Percentiles rank a stretch among this genome's conserved stretches.
These are phyloP conservation scores for Colletotrichum horii DNA, from an alignment of 2,329 filamentous ascomycete genomes.

Conservation along the genomic window DNA sequence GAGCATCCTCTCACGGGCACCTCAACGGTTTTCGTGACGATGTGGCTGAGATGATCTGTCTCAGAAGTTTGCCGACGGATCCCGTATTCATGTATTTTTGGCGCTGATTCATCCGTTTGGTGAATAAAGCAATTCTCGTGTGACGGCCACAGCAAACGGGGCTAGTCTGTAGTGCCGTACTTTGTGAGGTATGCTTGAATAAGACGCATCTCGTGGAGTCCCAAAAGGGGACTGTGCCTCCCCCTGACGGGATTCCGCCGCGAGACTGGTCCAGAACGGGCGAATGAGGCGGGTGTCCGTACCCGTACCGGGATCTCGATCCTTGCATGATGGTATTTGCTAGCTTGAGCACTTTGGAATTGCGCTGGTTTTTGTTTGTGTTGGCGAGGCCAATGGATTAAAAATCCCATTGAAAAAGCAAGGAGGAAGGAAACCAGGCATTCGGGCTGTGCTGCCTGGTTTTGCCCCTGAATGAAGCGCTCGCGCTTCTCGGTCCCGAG, in stretches of 20 bases:
- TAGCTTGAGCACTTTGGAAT: neutral
- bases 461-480: neutral
- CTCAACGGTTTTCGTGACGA: conserved; percentile 7
- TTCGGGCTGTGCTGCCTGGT: neutral
- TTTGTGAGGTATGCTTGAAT: neutral
- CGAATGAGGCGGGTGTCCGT: neutral
- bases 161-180: neutral
- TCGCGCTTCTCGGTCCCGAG: neutral
- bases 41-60: conserved; percentile 8
- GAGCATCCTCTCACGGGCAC: neutral
- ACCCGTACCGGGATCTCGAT: neutral
- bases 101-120: neutral
- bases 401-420: neutral
- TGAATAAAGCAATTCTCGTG: neutral
- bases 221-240: neutral
- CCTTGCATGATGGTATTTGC: neutral
- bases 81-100: neutral
- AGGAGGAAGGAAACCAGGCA: neutral
- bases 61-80: neutral
- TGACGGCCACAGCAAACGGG: neutral
- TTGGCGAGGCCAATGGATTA: neutral
- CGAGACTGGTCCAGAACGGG: conserved; percentile 2
- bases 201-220: neutral
- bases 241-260: neutral
- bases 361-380: neutral